phyloP scores from a whole-genome alignment of 305 asterid species.

The Fraxinus floribunda region DNA sequence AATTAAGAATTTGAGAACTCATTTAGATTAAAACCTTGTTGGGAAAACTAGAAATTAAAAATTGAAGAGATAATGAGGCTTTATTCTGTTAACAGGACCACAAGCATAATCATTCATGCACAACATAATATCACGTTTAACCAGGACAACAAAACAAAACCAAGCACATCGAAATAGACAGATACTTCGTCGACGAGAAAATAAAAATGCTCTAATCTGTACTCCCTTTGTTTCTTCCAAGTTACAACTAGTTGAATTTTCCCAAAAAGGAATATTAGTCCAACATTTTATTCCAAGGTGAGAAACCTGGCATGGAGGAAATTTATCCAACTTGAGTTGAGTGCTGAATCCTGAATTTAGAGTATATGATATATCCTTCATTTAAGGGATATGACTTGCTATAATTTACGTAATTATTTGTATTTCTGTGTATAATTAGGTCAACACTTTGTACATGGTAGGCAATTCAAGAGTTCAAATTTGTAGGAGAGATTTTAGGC shows the following conservation, averaged over 20 bases:
- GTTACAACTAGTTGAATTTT: too few species aligned
- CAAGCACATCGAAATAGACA: background rate
- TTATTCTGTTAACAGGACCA: background rate
- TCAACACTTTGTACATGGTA: background rate
- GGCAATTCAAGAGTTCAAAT: background rate
- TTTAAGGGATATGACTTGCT: background rate
- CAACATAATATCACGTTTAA: background rate
- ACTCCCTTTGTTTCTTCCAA: background rate
- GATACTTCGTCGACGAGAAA: background rate
- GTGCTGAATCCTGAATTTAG: background rate
- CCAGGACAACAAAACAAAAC: background rate
- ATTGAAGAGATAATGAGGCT: background rate
- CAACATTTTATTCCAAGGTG: background rate
- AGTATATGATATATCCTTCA: background rate
- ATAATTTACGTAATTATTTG: background rate
- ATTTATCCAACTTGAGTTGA: background rate
- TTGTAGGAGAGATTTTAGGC: background rate
- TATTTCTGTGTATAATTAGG: background rate
- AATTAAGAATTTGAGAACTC: background rate
- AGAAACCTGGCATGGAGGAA: background rate
- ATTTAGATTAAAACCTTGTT: background rate
- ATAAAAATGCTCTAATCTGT: background rate
- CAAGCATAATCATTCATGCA: background rate
- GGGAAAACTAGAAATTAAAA: background rate
- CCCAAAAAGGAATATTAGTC: background rate